These are phyloP conservation scores for Jatropha podagrica DNA, from an alignment of 441 rosid species.

Conservation along the genomic window DNA sequence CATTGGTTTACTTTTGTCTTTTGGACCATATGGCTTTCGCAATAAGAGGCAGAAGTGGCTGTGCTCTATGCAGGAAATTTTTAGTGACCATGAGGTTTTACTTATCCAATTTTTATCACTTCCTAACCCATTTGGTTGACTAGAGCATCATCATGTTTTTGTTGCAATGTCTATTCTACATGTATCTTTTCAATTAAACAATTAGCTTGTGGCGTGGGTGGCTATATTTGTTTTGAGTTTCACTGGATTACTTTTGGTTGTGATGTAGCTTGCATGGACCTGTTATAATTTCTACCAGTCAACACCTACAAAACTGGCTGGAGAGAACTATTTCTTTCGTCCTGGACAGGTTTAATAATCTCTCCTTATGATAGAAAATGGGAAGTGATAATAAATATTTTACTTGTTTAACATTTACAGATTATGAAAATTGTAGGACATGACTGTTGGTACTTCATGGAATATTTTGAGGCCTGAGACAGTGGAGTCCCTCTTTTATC, in stretches of 20 bases:
- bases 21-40: neutral
- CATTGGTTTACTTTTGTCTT: too few relatives aligned
- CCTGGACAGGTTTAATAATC: slow-evolving; percentile 54
- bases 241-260: neutral
- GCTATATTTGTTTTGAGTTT: slow-evolving; percentile 6
- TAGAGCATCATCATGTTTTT: neutral
- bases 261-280: slow-evolving; percentile 89
- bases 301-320: slow-evolving; percentile 89
- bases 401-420: neutral
- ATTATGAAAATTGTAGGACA: slow-evolving; percentile 56
- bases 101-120: neutral
- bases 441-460: slow-evolving; percentile 90
- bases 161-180: neutral
- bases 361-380: neutral
- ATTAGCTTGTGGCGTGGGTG: neutral
- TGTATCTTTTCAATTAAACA: neutral
- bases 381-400: neutral
- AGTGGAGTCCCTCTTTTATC: slow-evolving; percentile 88
- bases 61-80: neutral
- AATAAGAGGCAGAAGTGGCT: neutral
- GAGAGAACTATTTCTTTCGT: slow-evolving; percentile 88
- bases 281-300: slow-evolving; percentile 93
- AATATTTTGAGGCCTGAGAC: slow-evolving; percentile 97
- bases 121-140: neutral
- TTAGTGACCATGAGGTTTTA: neutral